Evolutionary conservation across 1,139 yeast genomes (phyloP).

Genomic region (Kurtzmaniella quercitrusa): DNA sequence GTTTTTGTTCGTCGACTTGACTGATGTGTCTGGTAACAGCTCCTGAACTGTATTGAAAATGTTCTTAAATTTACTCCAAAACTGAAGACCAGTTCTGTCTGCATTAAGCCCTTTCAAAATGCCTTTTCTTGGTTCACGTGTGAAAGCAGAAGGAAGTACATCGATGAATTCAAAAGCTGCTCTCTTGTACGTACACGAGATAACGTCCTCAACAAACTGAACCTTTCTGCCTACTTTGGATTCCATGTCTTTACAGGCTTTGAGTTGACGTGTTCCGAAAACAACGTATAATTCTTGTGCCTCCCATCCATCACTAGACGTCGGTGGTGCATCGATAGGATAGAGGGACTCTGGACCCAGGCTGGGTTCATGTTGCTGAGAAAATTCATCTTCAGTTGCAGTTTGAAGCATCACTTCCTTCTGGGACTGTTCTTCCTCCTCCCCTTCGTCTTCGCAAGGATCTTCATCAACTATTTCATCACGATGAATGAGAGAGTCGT

Average conservation of each 20-base stretch:
- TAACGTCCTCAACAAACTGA: background rate
- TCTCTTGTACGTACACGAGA: background rate
- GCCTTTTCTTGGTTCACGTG: background rate
- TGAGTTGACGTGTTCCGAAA: background rate
- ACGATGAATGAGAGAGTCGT: background rate
- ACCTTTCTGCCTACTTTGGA: background rate
- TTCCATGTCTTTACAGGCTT: background rate
- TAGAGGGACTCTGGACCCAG: background rate
- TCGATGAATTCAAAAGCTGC: background rate
- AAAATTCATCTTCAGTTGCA: background rate
- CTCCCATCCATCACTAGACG: background rate
- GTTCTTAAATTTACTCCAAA: too few relatives aligned
- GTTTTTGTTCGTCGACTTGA: too few relatives aligned
- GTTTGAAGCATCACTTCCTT: background rate
- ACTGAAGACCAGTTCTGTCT: background rate
- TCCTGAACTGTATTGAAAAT: too few relatives aligned
- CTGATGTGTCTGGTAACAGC: too few relatives aligned
- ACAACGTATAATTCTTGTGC: background rate
- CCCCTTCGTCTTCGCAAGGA: too few relatives aligned
- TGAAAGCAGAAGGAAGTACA: background rate
- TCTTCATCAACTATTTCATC: background rate
- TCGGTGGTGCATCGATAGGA: background rate
- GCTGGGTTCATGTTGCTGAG: background rate
- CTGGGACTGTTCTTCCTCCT: background rate
- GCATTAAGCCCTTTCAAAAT: background rate